These are phyloP conservation scores for Geopyxis carbonaria DNA, from an alignment of 495 filamentous ascomycete species.

Conservation along the genomic window DNA sequence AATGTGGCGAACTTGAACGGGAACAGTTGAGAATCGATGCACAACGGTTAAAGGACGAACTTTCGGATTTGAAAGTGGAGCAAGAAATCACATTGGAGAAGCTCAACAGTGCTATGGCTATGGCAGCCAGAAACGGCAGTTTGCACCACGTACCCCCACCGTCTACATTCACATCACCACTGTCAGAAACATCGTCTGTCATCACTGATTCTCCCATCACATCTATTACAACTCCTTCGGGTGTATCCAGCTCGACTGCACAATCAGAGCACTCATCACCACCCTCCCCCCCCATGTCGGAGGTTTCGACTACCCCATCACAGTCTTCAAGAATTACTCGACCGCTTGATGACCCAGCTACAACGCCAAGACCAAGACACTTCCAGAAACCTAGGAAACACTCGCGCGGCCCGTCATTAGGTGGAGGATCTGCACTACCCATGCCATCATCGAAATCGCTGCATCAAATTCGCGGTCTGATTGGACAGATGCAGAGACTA, in stretches of 20 bases:
- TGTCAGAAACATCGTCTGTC: constrained; percentile 31
- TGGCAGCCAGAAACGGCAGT: constrained; percentile 34
- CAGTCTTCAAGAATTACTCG: constrained; percentile 29
- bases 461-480: constrained; percentile 78
- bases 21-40: constrained; percentile 73
- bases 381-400: constrained; percentile 17
- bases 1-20: constrained; percentile 73
- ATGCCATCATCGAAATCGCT: constrained; percentile 72
- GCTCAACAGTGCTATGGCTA: constrained; percentile 48
- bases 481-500: constrained; percentile 89
- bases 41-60: constrained; percentile 73
- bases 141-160: constrained; percentile 28
- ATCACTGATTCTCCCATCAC: constrained; percentile 22
- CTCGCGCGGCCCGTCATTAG: constrained; percentile 22
- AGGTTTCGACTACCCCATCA: constrained; percentile 50
- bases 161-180: constrained; percentile 29
- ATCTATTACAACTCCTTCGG: constrained; percentile 37
- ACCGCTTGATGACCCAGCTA: constrained; percentile 21
- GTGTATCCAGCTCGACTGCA: constrained; percentile 51
- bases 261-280: constrained; percentile 36
- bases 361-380: constrained; percentile 33
- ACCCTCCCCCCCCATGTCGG: constrained; percentile 48
- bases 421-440: constrained; percentile 28
- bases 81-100: constrained; percentile 89
- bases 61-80: constrained; percentile 84